Percentiles rank a stretch among this genome's conserved stretches.
Evolutionary conservation across 768 basidiomycete species (phyloP).

Genomic region (Podaxis rugospora): DNA sequence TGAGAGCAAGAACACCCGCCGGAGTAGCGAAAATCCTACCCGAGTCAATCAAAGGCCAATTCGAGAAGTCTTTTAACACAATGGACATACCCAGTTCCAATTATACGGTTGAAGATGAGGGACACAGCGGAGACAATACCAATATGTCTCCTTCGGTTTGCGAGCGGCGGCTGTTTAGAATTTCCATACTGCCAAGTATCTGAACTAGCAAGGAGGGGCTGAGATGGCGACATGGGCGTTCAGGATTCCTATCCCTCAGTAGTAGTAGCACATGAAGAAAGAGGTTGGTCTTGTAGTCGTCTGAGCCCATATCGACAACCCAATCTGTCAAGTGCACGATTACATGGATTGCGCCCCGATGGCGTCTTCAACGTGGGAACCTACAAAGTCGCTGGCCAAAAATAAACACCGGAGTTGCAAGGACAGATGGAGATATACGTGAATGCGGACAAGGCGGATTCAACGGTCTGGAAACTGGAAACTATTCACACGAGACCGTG

Average conservation of each 20-base stretch:
- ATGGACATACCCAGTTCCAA: slow-evolving; percentile 28
- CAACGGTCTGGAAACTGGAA: not conserved
- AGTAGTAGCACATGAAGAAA: not conserved
- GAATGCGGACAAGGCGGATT: no score
- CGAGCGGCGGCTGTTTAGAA: not conserved
- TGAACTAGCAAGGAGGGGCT: not conserved
- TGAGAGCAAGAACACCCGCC: slow-evolving; percentile 30
- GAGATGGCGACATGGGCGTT: not conserved
- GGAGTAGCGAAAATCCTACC: slow-evolving; percentile 38
- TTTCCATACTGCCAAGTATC: not conserved
- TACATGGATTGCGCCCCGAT: not conserved
- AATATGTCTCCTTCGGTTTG: slow-evolving; percentile 13
- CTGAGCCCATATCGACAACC: not conserved
- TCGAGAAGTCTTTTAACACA: not conserved
- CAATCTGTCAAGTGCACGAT: not conserved
- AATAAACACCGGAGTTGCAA: no score
- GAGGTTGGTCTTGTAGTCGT: not conserved
- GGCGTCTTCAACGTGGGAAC: not conserved
- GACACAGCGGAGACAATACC: slow-evolving; percentile 29
- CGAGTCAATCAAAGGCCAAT: not conserved
- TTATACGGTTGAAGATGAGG: slow-evolving; percentile 34
- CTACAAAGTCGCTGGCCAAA: not conserved
- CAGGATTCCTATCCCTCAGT: not conserved
- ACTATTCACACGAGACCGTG: not conserved
- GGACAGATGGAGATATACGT: no score